Conservation (phyloP, 208 protist species). For the Herpetomonas muscarum region DNA sequence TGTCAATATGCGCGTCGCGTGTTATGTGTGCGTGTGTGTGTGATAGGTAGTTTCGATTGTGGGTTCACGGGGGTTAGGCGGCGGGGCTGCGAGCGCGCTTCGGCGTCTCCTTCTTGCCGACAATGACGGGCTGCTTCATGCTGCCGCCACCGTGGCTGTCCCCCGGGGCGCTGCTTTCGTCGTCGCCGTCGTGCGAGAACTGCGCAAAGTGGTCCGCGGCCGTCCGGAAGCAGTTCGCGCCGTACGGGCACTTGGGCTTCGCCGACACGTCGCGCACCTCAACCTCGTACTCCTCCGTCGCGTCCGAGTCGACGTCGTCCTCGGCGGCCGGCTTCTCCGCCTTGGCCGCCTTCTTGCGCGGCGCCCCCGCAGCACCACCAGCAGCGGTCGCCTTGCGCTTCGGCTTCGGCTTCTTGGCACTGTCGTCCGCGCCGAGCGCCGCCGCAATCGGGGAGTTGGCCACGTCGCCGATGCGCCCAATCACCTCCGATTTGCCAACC, state of each 20-base stretch:
- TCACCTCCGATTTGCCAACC: constrained; percentile 31
- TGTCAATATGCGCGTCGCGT: too few species aligned
- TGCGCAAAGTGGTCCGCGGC: constrained; percentile 54
- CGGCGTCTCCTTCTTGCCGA: too few species aligned
- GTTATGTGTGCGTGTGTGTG: too few species aligned
- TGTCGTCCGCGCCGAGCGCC: constrained; percentile 17
- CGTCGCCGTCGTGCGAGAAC: constrained; percentile 41
- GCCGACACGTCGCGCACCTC: constrained; percentile 31
- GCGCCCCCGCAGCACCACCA: constrained; percentile 1
- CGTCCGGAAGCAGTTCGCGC: constrained; percentile 62
- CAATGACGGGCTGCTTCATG: background rate
- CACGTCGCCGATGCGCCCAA: constrained; percentile 67
- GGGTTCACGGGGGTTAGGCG: too few species aligned
- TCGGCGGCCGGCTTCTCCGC: constrained; percentile 11
- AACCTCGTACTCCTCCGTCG: constrained; percentile 71
- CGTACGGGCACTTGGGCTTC: constrained; percentile 63
- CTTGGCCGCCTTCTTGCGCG: constrained; percentile 12
- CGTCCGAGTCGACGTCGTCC: constrained; percentile 44
- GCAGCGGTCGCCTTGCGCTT: constrained; percentile 9
- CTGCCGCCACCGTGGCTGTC: background rate
- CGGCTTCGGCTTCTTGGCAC: constrained; percentile 11
- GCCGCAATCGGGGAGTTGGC: constrained; percentile 37
- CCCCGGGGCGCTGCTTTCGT: background rate
- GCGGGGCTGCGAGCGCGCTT: too few species aligned
- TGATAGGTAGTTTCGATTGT: too few species aligned